Percentiles rank a stretch among this genome's conserved stretches.
phyloP scores from a whole-genome alignment of 2,329 filamentous ascomycete genomes.

The Aspergillus phoenicis region DNA sequence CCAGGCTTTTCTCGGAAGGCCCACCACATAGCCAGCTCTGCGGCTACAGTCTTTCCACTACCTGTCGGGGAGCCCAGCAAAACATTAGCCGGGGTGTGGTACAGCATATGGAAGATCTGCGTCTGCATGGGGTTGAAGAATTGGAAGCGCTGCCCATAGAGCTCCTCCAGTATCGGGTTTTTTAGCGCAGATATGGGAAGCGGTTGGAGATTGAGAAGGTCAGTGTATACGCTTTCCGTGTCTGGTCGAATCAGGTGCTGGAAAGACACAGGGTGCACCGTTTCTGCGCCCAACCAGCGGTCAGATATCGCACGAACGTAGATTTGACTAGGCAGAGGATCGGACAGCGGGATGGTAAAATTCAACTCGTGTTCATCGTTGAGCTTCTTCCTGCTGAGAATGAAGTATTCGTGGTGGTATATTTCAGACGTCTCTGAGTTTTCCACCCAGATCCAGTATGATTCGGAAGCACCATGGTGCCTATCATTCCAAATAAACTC shows the following conservation, averaged over 20 bases:
- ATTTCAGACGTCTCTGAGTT: constrained; percentile 98
- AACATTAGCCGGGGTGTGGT: constrained; percentile 89
- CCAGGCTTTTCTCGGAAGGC: constrained; percentile 92
- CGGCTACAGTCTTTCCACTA: constrained; percentile 95
- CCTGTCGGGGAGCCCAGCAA: constrained; percentile 93
- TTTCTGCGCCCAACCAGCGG: constrained; percentile 94
- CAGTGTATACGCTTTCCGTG: constrained; percentile 95
- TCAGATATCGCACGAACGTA: constrained; percentile 95
- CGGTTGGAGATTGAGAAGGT: constrained; percentile 87
- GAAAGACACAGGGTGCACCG: constrained; percentile 91
- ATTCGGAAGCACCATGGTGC: constrained; percentile 89
- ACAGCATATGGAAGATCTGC: constrained; percentile 95
- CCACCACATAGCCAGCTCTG: constrained; percentile 99
- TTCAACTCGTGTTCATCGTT: constrained; percentile 97
- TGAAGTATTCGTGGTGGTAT: constrained; percentile 96
- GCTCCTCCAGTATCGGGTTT: constrained; percentile 81
- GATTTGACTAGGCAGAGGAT: constrained; percentile 91
- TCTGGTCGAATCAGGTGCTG: constrained; percentile 97
- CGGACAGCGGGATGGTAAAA: constrained; percentile 93
- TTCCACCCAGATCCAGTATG: constrained; percentile 98
- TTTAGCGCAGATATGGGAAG: constrained; percentile 84
- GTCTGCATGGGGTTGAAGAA: constrained; percentile 99
- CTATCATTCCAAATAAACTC: constrained; percentile 95
- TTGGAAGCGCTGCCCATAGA: constrained; percentile 86
- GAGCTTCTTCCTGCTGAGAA: constrained; percentile 84